A percentile compares a stretch with the other conserved stretches of the same genome.
Conservation (phyloP, 1,284 basidiomycete genomes). For the Ceratobasidium sp. region DNA sequence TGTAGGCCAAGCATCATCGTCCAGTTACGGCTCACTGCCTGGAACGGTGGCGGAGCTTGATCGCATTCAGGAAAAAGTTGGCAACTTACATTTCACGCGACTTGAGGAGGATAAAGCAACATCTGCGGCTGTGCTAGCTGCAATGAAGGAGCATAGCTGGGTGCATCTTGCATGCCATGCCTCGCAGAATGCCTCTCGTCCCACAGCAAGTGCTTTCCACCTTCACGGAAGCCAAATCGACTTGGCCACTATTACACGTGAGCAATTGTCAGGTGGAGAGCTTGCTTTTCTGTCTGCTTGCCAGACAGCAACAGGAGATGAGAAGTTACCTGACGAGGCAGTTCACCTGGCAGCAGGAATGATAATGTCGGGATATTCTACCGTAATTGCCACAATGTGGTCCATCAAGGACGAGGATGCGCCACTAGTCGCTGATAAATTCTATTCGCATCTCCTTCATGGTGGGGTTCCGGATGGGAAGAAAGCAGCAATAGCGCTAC, state of each 20-base stretch:
- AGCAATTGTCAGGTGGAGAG: not conserved
- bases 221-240: not conserved
- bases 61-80: not conserved
- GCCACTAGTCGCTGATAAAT: constrained; percentile 4
- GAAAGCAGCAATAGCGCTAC: constrained; percentile 6
- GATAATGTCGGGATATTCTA: constrained; percentile 8
- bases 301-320: constrained; percentile 18
- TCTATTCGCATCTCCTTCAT: constrained; percentile 7
- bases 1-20: not conserved
- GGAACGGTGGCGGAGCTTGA: not conserved
- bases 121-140: not conserved
- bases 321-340: constrained; percentile 21
- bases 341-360: constrained; percentile 29
- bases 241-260: not conserved
- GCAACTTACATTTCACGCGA: not conserved
- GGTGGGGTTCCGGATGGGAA: not conserved
- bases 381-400: constrained; percentile 33
- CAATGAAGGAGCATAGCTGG: constrained; percentile 10
- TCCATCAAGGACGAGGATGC: constrained; percentile 11
- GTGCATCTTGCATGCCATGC: constrained; percentile 40
- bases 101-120: not conserved
- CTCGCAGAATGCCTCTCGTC: not conserved
- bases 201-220: not conserved
- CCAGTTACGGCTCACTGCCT: not conserved
- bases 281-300: constrained; percentile 31